These are phyloP conservation scores for Panicum miliaceum DNA, from an alignment of 176 grass and related monocot species.

Conservation along the genomic window DNA sequence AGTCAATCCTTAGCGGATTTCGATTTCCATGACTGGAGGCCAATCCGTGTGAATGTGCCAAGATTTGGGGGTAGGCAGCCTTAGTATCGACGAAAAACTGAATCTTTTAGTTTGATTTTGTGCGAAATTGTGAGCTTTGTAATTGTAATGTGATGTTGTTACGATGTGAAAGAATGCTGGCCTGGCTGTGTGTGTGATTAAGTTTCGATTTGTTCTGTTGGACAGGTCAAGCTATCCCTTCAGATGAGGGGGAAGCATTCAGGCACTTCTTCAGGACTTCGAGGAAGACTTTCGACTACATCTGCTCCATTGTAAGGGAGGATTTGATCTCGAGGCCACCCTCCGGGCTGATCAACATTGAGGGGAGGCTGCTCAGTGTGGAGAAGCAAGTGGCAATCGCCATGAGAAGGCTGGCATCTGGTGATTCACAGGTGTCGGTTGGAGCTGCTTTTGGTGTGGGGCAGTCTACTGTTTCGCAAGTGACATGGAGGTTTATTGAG, in stretches of 20 bases:
- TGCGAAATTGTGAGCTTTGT: neutral
- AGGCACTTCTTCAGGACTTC: constrained; percentile 97
- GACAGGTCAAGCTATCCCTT: constrained; percentile 58
- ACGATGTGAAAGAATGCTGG: constrained; percentile 11
- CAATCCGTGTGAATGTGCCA: neutral
- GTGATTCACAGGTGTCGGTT: constrained; percentile 92
- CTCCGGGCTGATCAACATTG: constrained; percentile 95
- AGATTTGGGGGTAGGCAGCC: constrained; percentile 28
- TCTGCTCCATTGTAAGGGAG: constrained; percentile 91
- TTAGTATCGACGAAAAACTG: constrained; percentile 2
- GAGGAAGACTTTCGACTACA: constrained; percentile 90
- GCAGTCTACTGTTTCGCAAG: constrained; percentile 96
- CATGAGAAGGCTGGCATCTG: constrained; percentile 88
- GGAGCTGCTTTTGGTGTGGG: constrained; percentile 90
- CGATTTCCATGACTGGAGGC: neutral
- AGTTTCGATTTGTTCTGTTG: constrained; percentile 42
- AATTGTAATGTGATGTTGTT: neutral
- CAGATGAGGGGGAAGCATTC: constrained; percentile 93
- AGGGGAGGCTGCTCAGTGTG: constrained; percentile 95
- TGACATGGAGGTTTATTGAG: constrained; percentile 98
- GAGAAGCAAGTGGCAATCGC: constrained; percentile 99
- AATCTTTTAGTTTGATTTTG: constrained; percentile 17
- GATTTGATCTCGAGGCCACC: constrained; percentile 95
- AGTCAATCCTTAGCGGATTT: neutral
- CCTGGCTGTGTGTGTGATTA: constrained; percentile 19